Conservation (phyloP, 1,284 basidiomycete species). For the Sporisorium exsertum region DNA sequence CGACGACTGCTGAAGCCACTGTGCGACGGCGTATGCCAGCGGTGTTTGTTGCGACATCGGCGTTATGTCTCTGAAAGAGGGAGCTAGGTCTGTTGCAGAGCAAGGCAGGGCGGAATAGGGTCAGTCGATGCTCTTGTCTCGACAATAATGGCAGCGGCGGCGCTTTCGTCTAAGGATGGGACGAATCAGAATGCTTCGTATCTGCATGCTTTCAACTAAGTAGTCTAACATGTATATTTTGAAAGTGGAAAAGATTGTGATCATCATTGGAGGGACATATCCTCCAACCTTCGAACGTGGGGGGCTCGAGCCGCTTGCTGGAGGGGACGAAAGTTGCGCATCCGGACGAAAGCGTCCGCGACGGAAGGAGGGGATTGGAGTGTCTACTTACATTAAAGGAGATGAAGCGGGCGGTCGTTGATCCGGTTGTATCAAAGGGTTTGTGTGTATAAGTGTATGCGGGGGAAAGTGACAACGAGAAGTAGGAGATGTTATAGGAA, state of each 20-base stretch:
- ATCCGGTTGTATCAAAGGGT: neutral
- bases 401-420: constrained; percentile 1
- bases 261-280: constrained; percentile 31
- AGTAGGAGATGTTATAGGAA: constrained; percentile 4
- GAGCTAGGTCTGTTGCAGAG: constrained; percentile 3
- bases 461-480: neutral
- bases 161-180: constrained; percentile 1
- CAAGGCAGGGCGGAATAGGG: neutral
- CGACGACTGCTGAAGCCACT: constrained; percentile 58
- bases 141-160: neutral
- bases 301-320: neutral
- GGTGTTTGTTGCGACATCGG: constrained; percentile 47
- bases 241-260: constrained; percentile 52
- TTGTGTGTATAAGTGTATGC: neutral
- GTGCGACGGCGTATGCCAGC: constrained; percentile 61
- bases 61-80: neutral
- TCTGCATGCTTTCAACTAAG: constrained; percentile 47
- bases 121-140: constrained; percentile 6
- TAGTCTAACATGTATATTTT: constrained; percentile 56
- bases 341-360: constrained; percentile 7
- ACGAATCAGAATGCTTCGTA: constrained; percentile 42
- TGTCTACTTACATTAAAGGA: neutral
- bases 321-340: neutral
- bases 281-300: neutral
- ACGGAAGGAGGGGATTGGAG: neutral